Percentiles rank a stretch among this genome's conserved stretches.
phyloP scores from a whole-genome alignment of 768 basidiomycete genomes.

The Lentinula detonsa region DNA sequence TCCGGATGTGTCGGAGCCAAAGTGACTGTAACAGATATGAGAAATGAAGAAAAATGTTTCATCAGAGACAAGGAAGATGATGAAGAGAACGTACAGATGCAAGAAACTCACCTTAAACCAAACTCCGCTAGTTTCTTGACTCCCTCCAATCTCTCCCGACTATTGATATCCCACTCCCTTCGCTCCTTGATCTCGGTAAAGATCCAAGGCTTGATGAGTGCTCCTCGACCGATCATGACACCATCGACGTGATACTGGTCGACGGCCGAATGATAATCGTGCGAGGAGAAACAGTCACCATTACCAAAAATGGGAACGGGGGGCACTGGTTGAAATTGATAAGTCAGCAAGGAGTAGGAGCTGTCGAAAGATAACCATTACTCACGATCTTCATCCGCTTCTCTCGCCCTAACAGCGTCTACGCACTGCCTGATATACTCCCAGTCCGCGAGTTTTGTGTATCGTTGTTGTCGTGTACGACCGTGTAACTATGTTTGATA shows the following conservation, averaged over 20 bases:
- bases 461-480: slow-evolving; percentile 90
- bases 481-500: slow-evolving; percentile 73
- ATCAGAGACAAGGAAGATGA: neutral
- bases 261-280: slow-evolving; percentile 74
- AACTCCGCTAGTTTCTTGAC: slow-evolving; percentile 81
- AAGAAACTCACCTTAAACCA: slow-evolving; percentile 61
- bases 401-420: slow-evolving; percentile 63
- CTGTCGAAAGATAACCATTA: slow-evolving; percentile 9
- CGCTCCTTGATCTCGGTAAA: slow-evolving; percentile 93
- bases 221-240: slow-evolving; percentile 92
- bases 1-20: slow-evolving; percentile 83
- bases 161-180: slow-evolving; percentile 90
- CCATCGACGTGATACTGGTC: slow-evolving; percentile 86
- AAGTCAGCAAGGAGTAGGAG: neutral
- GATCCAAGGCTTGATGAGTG: slow-evolving; percentile 93
- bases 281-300: slow-evolving; percentile 89
- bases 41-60: neutral
- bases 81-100: neutral
- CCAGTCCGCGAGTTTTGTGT: slow-evolving; percentile 92
- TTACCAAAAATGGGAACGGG: slow-evolving; percentile 95
- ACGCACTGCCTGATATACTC: slow-evolving; percentile 87
- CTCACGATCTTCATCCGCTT: slow-evolving; percentile 68
- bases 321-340: slow-evolving; percentile 40
- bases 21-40: slow-evolving; percentile 43
- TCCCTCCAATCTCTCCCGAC: slow-evolving; percentile 75